phyloP scores from a whole-genome alignment of 2,329 filamentous ascomycete genomes.

The Fusarium mexicanum region DNA sequence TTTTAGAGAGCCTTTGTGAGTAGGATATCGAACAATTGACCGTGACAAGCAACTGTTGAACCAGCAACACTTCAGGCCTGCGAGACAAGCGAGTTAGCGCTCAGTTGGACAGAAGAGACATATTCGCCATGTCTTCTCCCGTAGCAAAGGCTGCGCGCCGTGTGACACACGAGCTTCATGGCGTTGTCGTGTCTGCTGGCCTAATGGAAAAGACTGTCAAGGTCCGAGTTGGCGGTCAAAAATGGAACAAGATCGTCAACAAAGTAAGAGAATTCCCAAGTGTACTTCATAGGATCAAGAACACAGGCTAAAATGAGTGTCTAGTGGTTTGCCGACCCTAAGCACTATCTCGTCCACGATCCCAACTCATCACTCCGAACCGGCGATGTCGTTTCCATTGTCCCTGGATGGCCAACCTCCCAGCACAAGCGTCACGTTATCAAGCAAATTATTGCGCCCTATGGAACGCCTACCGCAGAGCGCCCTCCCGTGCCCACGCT shows the following conservation, averaged over 20 bases:
- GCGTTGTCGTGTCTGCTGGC: constrained; percentile 81
- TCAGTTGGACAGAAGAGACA: background rate
- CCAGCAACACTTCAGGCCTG: constrained; percentile 3
- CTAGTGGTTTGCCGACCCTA: constrained; percentile 69
- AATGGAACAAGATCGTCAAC: constrained; percentile 77
- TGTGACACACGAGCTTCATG: constrained; percentile 64
- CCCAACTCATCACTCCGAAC: constrained; percentile 76
- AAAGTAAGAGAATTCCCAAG: constrained; percentile 63
- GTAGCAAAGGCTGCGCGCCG: constrained; percentile 54
- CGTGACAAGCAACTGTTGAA: constrained; percentile 25
- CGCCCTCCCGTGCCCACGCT: constrained; percentile 72
- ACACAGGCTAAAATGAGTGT: background rate
- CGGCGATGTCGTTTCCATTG: constrained; percentile 80
- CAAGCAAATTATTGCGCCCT: constrained; percentile 76
- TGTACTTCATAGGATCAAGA: background rate
- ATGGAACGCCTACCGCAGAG: constrained; percentile 68
- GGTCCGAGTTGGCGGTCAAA: constrained; percentile 75
- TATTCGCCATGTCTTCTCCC: constrained; percentile 50
- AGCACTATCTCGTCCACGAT: constrained; percentile 79
- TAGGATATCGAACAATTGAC: constrained; percentile 13
- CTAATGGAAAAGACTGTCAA: constrained; percentile 83
- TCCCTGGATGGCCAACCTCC: constrained; percentile 71
- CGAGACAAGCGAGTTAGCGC: background rate
- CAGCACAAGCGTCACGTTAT: constrained; percentile 79
- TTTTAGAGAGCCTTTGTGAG: constrained; percentile 29